Conservation (phyloP, 345 rosid genomes). For the Cardamine chenopodiifolia region DNA sequence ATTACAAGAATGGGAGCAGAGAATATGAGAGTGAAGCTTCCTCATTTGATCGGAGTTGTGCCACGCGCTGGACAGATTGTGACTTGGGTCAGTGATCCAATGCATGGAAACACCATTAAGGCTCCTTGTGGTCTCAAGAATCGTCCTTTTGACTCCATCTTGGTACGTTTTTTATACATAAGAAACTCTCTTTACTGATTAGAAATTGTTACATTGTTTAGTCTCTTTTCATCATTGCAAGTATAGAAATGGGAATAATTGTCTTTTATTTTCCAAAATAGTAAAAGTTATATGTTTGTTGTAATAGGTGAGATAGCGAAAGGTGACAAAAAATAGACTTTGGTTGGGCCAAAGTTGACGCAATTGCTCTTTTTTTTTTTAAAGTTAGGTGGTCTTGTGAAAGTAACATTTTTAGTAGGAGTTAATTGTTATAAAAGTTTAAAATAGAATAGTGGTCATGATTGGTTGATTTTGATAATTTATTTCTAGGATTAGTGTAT, state of each 20-base stretch:
- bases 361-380: constrained; percentile 5
- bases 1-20: constrained; percentile 94
- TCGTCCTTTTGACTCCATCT: constrained; percentile 88
- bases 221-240: constrained; percentile 18
- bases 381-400: constrained; percentile 35
- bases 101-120: constrained; percentile 97
- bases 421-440: not conserved
- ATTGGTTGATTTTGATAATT: not conserved
- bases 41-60: constrained; percentile 81
- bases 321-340: constrained; percentile 25
- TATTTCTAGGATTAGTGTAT: not conserved
- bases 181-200: not conserved
- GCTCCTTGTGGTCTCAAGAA: constrained; percentile 97
- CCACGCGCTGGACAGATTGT: constrained; percentile 80
- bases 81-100: constrained; percentile 95
- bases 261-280: not conserved
- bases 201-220: constrained; percentile 7
- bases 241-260: constrained; percentile 7
- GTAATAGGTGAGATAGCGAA: constrained; percentile 40
- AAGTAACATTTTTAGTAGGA: not conserved
- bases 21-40: constrained; percentile 95
- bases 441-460: not conserved
- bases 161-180: constrained; percentile 46
- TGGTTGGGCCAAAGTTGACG: constrained; percentile 34
- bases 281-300: constrained; percentile 11